Base-by-base conservation (phyloP, 1,284 basidiomycete genomes). In the Inonotus obliquus region DNA sequence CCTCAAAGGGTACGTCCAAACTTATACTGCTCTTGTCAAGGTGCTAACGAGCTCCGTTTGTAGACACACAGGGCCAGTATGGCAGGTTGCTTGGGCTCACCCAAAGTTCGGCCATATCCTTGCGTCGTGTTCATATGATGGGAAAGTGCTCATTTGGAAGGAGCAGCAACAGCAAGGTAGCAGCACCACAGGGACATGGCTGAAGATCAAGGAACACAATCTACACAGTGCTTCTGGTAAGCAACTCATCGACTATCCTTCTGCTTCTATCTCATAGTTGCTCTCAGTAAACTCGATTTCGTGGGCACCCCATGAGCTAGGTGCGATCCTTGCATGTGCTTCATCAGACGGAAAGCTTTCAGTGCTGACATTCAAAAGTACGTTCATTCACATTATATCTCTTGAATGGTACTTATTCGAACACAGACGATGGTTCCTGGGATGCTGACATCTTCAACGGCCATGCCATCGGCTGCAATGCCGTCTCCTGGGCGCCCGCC, bases 41-140 rank as follows among this genome's bases (percentile, higher is more conserved):
- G 13, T 29, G 51, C 27, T 52, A 11, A 49, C 23, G 23, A 13
- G 13, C 21, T 32, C n/a, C 21, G 29, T 14, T 44, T 58, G 19
- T 65, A 91, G 94, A 56, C 97, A 98, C 75, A 94, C 94, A 13
- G 95, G 96, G 17, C 96, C 96, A 2, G 94, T 99, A 39, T 98
- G 96, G 96, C 95, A 97, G 73, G 89, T 99, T 54, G 86, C 95
- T n/a, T 99, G 96, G 97, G 96, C 93, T 6, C 96, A 99, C 71
- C 96, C 97, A 6, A 96, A 94, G 73, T 96, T 94, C 68, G 96
- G 96, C 1, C 89, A 92, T 66, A 97, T 99, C 70, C 86, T 99
- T 55, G 96, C 96, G 19, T 96, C 94, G 38, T 97, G 94, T 73
- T 98, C 96, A 4, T 99, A 98, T 74, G 96, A 99, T 69, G 96